Conservation (phyloP, 2,329 filamentous ascomycete species). For the Drechslerella stenobrocha region DNA sequence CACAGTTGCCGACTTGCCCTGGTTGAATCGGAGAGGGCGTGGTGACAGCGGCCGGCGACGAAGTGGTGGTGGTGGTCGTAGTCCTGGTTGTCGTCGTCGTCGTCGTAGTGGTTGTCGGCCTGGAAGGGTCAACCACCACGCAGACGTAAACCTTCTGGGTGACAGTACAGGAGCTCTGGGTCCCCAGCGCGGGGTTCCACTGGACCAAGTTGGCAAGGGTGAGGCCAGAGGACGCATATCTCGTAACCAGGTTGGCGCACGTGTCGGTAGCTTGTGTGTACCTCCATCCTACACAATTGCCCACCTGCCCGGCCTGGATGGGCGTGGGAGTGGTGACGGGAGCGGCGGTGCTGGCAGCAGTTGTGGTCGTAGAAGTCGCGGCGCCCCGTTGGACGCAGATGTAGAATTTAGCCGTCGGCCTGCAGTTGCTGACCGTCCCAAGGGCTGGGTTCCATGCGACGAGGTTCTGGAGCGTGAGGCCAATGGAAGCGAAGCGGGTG, state of each 20-base stretch:
- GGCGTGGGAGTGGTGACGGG: slow-evolving; percentile 2
- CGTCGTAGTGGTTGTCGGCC: slow-evolving; percentile 5
- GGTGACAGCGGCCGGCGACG: not conserved
- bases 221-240: slow-evolving; percentile 1
- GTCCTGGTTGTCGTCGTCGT: slow-evolving; percentile 17
- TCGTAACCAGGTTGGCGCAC: slow-evolving; percentile 8
- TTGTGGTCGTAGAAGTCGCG: not conserved
- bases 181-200: slow-evolving; percentile 10
- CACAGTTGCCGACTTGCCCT: slow-evolving; percentile 18
- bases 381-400: slow-evolving; percentile 8
- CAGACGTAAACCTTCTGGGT: slow-evolving; percentile 6
- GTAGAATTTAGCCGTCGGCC: not conserved
- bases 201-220: slow-evolving; percentile 11
- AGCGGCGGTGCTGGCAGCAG: slow-evolving; percentile 7
- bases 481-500: slow-evolving; percentile 4
- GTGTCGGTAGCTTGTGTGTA: not conserved
- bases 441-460: slow-evolving; percentile 20
- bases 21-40: slow-evolving; percentile 13
- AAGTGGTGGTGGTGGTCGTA: slow-evolving; percentile 12
- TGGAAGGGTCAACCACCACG: slow-evolving; percentile 4
- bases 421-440: not conserved
- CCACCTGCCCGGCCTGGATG: not conserved
- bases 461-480: slow-evolving; percentile 22
- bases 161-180: slow-evolving; percentile 3
- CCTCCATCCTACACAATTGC: not conserved